phyloP scores from a whole-genome alignment of 2,329 filamentous ascomycete genomes.

The Cytospora piceae region DNA sequence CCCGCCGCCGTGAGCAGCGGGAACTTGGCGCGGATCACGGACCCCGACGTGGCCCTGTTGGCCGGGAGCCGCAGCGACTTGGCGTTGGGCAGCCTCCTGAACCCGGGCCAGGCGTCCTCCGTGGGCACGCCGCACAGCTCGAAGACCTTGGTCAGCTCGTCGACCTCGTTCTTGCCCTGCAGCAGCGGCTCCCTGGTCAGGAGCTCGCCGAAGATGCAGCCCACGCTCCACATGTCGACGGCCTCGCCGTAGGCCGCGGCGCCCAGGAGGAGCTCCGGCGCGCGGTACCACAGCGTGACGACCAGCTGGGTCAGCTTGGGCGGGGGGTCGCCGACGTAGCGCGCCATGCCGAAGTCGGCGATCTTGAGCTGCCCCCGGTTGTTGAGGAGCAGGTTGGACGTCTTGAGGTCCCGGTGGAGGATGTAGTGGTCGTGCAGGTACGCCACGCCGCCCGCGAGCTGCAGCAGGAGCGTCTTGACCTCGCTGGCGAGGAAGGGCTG shows the following conservation, averaged over 20 bases:
- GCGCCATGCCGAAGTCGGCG: slow-evolving; percentile 97
- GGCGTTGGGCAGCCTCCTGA: slow-evolving; percentile 85
- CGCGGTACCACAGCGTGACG: slow-evolving; percentile 95
- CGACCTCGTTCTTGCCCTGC: slow-evolving; percentile 89
- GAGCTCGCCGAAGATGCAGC: slow-evolving; percentile 94
- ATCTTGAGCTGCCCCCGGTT: slow-evolving; percentile 95
- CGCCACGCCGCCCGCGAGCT: slow-evolving; percentile 77
- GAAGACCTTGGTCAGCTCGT: slow-evolving; percentile 87
- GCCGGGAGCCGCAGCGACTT: slow-evolving; percentile 73
- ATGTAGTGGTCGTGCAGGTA: slow-evolving; percentile 92
- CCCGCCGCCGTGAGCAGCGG: slow-evolving; percentile 80
- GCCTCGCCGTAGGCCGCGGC: slow-evolving; percentile 72
- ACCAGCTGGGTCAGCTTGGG: slow-evolving; percentile 87
- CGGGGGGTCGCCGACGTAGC: slow-evolving; percentile 79
- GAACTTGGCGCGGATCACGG: slow-evolving; percentile 75
- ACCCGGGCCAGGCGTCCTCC: slow-evolving; percentile 81
- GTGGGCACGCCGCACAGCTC: slow-evolving; percentile 85
- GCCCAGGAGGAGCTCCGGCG: slow-evolving; percentile 87
- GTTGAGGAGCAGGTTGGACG: slow-evolving; percentile 90
- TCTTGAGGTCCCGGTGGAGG: slow-evolving; percentile 91
- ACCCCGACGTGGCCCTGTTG: slow-evolving; percentile 43
- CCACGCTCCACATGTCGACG: slow-evolving; percentile 94
- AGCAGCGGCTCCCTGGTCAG: slow-evolving; percentile 81
- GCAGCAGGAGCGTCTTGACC: slow-evolving; percentile 84
- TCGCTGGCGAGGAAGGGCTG: slow-evolving; percentile 93